Conservation (phyloP, 148 eudicot genomes). For the Silene latifolia region DNA sequence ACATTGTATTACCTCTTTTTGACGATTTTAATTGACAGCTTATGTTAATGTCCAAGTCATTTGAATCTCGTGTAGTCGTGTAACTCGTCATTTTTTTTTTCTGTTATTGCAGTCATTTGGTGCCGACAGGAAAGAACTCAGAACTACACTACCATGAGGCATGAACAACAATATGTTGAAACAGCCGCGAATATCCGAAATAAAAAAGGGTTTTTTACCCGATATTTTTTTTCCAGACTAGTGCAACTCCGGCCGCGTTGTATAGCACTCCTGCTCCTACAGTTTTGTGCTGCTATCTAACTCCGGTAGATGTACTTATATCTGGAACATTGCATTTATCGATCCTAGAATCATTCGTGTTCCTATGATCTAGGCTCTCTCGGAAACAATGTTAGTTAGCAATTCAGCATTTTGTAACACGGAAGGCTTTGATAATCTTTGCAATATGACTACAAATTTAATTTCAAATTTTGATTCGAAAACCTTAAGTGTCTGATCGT, state of each 20-base stretch:
- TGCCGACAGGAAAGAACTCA: slow-evolving; percentile 82
- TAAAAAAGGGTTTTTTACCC: slow-evolving; percentile 12
- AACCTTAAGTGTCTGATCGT: too few relatives aligned
- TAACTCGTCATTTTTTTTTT: not conserved
- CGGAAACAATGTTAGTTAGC: not conserved
- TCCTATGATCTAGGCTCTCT: not conserved
- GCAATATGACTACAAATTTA: not conserved
- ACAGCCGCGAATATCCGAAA: slow-evolving; percentile 1
- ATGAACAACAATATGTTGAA: slow-evolving; percentile 17
- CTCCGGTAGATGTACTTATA: too few relatives aligned
- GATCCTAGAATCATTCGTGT: too few relatives aligned
- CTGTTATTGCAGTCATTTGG: slow-evolving; percentile 64
- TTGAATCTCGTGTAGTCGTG: not conserved
- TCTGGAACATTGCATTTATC: not conserved
- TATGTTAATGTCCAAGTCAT: too few relatives aligned
- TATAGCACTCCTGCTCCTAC: too few relatives aligned
- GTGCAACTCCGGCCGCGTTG: too few relatives aligned
- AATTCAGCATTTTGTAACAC: not conserved
- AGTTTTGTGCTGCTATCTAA: too few relatives aligned
- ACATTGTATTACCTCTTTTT: too few relatives aligned
- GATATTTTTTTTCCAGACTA: too few relatives aligned
- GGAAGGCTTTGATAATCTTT: not conserved
- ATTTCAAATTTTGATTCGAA: too few relatives aligned
- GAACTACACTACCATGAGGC: slow-evolving; percentile 70
- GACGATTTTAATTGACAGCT: too few relatives aligned